Percentiles rank a stretch among this genome's conserved stretches.
Conservation (phyloP, 495 filamentous ascomycete species). For the Aspergillus asperescens region DNA sequence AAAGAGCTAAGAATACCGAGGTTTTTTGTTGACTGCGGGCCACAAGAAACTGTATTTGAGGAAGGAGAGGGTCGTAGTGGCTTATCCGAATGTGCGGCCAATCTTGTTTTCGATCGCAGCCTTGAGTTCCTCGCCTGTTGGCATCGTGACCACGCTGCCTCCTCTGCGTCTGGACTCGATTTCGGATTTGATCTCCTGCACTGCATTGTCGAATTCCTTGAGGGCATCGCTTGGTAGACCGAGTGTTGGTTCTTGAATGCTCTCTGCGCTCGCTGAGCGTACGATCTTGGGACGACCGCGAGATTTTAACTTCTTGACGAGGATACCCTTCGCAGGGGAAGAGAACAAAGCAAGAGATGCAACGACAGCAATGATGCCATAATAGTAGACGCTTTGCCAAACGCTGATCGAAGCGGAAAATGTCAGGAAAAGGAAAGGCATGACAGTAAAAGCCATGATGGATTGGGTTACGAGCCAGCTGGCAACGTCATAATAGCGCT, state of each 20-base stretch:
- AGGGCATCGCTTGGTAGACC: constrained; percentile 75
- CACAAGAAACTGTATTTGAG: not conserved
- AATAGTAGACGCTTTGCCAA: constrained; percentile 89
- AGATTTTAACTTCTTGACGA: constrained; percentile 55
- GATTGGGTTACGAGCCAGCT: constrained; percentile 78
- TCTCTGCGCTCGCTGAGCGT: constrained; percentile 29
- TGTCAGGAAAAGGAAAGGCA: constrained; percentile 77
- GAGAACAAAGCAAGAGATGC: constrained; percentile 67
- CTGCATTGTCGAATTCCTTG: constrained; percentile 71
- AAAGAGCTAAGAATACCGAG: not conserved
- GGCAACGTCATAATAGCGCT: constrained; percentile 80
- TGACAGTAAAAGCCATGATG: constrained; percentile 71
- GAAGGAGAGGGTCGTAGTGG: not conserved
- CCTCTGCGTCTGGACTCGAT: constrained; percentile 55
- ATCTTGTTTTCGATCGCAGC: constrained; percentile 43
- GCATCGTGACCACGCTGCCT: constrained; percentile 47
- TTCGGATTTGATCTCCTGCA: constrained; percentile 67
- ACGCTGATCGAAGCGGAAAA: constrained; percentile 61
- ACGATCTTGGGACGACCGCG: constrained; percentile 38
- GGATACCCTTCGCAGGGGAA: constrained; percentile 63
- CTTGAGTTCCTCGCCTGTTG: constrained; percentile 43
- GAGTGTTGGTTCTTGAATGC: constrained; percentile 52
- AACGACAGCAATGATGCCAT: constrained; percentile 63
- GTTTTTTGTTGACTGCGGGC: not conserved
- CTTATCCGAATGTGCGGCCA: constrained; percentile 32